These are phyloP conservation scores for Tricladium varicosporioides DNA, from an alignment of 2,329 filamentous ascomycete species.

Conservation along the genomic window DNA sequence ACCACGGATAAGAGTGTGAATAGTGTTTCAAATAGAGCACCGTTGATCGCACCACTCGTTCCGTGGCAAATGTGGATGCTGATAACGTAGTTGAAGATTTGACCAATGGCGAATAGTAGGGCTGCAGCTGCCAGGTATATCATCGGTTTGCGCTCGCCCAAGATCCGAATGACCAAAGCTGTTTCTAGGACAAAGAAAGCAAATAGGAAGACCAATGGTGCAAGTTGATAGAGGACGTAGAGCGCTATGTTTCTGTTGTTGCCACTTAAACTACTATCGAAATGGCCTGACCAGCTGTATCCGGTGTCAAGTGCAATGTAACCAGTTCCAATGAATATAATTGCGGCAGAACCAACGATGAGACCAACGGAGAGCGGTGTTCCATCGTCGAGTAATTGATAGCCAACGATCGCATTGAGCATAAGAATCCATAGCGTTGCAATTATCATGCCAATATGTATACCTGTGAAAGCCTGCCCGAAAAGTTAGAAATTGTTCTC, in stretches of 20 bases:
- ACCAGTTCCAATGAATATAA: slow-evolving; percentile 83
- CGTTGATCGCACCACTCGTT: slow-evolving; percentile 83
- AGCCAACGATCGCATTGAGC: slow-evolving; percentile 89
- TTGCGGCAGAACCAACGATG: slow-evolving; percentile 65
- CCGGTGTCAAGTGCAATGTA: slow-evolving; percentile 96
- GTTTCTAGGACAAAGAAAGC: slow-evolving; percentile 82
- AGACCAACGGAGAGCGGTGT: slow-evolving; percentile 80
- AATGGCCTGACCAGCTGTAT: slow-evolving; percentile 79
- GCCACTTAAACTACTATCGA: slow-evolving; percentile 56
- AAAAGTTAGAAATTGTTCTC: background rate
- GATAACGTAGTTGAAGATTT: slow-evolving; percentile 94
- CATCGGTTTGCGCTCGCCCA: slow-evolving; percentile 92
- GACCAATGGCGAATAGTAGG: slow-evolving; percentile 83
- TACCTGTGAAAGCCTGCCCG: slow-evolving; percentile 75
- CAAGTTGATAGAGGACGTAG: slow-evolving; percentile 91
- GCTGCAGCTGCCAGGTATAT: slow-evolving; percentile 74
- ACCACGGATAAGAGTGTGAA: slow-evolving; percentile 86
- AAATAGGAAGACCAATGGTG: slow-evolving; percentile 84
- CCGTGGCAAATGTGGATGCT: slow-evolving; percentile 88
- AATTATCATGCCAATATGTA: slow-evolving; percentile 86
- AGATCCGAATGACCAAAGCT: slow-evolving; percentile 77
- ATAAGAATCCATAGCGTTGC: slow-evolving; percentile 89
- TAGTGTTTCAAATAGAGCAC: slow-evolving; percentile 85
- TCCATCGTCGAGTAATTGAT: slow-evolving; percentile 90
- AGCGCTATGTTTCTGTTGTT: slow-evolving; percentile 78